phyloP scores from a whole-genome alignment of 495 filamentous ascomycete genomes.

The Parmelia sp. region DNA sequence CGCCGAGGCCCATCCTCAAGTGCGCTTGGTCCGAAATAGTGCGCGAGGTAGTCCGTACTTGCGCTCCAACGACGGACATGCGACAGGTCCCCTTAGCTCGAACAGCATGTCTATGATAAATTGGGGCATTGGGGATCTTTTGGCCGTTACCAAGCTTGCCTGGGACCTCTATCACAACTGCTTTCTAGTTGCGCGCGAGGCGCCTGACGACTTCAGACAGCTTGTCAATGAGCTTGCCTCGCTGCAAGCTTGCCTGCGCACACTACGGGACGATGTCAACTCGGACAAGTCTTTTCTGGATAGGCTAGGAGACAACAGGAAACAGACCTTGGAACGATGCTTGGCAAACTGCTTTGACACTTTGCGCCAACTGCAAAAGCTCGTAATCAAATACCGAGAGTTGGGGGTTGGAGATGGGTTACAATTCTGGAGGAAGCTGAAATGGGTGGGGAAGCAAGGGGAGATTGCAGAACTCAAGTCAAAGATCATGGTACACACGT shows the following conservation, averaged over 20 bases:
- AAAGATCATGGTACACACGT: conserved; percentile 35
- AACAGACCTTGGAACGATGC: conserved; percentile 30
- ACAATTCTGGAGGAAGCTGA: conserved; percentile 34
- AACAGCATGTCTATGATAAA: conserved; percentile 17
- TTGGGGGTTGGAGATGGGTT: conserved; percentile 31
- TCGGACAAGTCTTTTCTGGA: conserved; percentile 32
- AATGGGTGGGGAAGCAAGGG: conserved; percentile 33
- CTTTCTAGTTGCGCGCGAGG: conserved; percentile 31
- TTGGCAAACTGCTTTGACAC: conserved; percentile 30
- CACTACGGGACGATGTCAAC: conserved; percentile 30
- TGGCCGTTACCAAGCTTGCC: conserved; percentile 32
- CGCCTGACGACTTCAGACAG: conserved; percentile 36
- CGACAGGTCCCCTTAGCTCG: neutral
- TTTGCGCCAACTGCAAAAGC: conserved; percentile 29
- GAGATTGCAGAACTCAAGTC: conserved; percentile 35
- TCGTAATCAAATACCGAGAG: conserved; percentile 29
- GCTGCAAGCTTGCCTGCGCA: conserved; percentile 31
- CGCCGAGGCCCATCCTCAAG: neutral
- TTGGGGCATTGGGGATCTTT: conserved; percentile 31
- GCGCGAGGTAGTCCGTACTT: neutral
- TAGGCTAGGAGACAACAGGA: conserved; percentile 28
- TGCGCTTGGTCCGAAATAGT: neutral
- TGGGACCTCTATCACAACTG: conserved; percentile 37
- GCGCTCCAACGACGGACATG: conserved; percentile 3
- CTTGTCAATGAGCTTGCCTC: conserved; percentile 35